Percentiles rank a stretch among this genome's conserved stretches.
Conservation (phyloP, 2,329 filamentous ascomycete species). For the Exophiala xenobiotica region DNA sequence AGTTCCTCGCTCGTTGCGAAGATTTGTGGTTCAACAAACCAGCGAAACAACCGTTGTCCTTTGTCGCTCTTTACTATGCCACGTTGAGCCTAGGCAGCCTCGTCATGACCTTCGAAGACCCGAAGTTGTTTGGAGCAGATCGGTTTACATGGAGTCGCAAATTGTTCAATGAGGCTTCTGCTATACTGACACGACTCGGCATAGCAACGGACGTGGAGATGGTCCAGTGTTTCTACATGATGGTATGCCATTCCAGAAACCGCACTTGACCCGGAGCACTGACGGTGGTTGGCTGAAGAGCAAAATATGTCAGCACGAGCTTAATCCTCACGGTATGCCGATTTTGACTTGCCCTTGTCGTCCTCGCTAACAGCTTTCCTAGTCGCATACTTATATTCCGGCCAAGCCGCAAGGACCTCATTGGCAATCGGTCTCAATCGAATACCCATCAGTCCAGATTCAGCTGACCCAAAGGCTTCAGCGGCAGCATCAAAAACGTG, state of each 20-base stretch:
- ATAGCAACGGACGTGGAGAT: conserved; percentile 43
- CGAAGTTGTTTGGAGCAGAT: conserved; percentile 11
- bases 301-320: conserved; percentile 52
- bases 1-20: conserved; percentile 46
- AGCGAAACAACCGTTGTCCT: conserved; percentile 40
- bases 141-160: conserved; percentile 23
- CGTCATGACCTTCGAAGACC: conserved; percentile 29
- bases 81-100: conserved; percentile 49
- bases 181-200: conserved; percentile 11
- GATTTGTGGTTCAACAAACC: conserved; percentile 43
- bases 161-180: conserved; percentile 9
- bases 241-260: conserved; percentile 3
- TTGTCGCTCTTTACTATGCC: conserved; percentile 50
- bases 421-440: conserved; percentile 51
- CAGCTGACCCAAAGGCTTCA: conserved; percentile 36
- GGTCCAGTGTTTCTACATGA: conserved; percentile 38
- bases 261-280: background rate
- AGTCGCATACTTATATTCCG: conserved; percentile 50
- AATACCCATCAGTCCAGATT: conserved; percentile 29
- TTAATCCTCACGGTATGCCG: conserved; percentile 39
- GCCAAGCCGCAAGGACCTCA: conserved; percentile 49
- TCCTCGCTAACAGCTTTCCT: conserved; percentile 29
- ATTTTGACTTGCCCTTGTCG: background rate
- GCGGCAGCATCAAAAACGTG: conserved; percentile 47
- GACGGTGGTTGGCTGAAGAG: conserved; percentile 48